Base-by-base conservation (phyloP, 2,329 filamentous ascomycete species). In the Trichoderma koningiopsis region DNA sequence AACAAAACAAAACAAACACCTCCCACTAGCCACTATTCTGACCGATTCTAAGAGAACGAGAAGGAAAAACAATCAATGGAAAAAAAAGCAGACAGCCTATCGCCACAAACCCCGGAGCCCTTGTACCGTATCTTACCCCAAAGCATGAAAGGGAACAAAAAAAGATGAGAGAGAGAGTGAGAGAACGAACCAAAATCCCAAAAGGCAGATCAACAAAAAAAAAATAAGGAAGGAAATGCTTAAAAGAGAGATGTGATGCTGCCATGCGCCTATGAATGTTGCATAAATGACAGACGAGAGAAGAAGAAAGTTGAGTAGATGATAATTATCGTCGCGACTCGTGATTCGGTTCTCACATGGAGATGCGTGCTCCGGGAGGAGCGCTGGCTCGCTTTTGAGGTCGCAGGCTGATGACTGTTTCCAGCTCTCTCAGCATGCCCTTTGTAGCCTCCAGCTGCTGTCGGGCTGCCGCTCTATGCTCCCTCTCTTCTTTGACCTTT, bases 351-450 rank as follows among this genome's bases (percentile, higher is more conserved):
- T 29, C 29, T 80, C 77, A 85, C 80, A 85, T 78, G 33, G 83
- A 85, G 40, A 83, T 77, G 52, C 82, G 80, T 59, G 76, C 77
- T 24, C 76, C 72, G 19, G 75, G 61, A 19, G 76, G 78, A 14
- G 77, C 76, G 70, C 82, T 83, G 40, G 77, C 74, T 55, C 82
- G 79, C 72, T 76, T 78, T 72, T 76, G 77, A 7, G 84, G 84
- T 31, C 84, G 79, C 40, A 84, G 80, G 76, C 84, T 88, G 78
- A 98, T 96, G 70, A 99, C 88, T 72, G 92, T 95, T 82, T 97
- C 93, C 70, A 99, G 85, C 81, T 99, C 96, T 72, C 91, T 90
- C 72, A 99, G 86, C 93, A 99, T 97, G 74, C 91, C 93, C 55
- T 90, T 92, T 72, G 89, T 96, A 13, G 93, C 91, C 71, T 97